Base-by-base conservation (phyloP, 1,284 basidiomycete genomes). In the Mixia osmundae region DNA sequence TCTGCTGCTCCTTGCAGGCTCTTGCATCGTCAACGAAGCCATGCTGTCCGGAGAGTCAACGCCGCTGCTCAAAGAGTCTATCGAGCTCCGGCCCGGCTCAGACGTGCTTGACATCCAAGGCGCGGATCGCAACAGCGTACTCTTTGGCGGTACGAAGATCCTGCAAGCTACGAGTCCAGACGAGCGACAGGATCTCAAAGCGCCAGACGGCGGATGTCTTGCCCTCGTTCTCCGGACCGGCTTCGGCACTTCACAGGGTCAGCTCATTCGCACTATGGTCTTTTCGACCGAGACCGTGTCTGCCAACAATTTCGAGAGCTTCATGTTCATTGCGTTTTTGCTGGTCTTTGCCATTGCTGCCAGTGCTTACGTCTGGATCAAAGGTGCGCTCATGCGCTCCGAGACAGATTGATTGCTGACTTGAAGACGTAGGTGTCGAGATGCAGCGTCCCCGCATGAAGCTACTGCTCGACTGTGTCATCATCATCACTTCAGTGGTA, bases 41-140 rank as follows among this genome's bases (percentile, higher is more conserved):
- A 94, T 94, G 87, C 62, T 94, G 4, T 89, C 82, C 1, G 87
- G 87, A 38, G 85, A 94, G 60, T 89, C 82, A 1, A 94, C 87
- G 0, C 85, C 85, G 0, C 63, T 94, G 5, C 64, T 94, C 36
- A 94, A 94, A 55, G 87, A 94, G 52, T 78, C 76, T 14, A 72
- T 89, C 39, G 75, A 82, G 43, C 64, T 91, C 1, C 63, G 80
- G n/a, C 76, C 83, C 11, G 60, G 64, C 0, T 54, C 59, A 4
- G 83, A 89, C 44, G 63, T 57, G 20, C 65, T 91, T 23, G 79
- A 89, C 50, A 72, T 80, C 23, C 79, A 89, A 50, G 71, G 71
- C 11, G 59, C 63, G 1, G 83, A 91, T 57, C 79, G 78, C 58
- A 82, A 78, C 49, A 69, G 67, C n/a, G 70, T 87, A 4, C 62